Base-by-base conservation (phyloP, 2,329 filamentous ascomycete species). In the Trichoderma sp. region DNA sequence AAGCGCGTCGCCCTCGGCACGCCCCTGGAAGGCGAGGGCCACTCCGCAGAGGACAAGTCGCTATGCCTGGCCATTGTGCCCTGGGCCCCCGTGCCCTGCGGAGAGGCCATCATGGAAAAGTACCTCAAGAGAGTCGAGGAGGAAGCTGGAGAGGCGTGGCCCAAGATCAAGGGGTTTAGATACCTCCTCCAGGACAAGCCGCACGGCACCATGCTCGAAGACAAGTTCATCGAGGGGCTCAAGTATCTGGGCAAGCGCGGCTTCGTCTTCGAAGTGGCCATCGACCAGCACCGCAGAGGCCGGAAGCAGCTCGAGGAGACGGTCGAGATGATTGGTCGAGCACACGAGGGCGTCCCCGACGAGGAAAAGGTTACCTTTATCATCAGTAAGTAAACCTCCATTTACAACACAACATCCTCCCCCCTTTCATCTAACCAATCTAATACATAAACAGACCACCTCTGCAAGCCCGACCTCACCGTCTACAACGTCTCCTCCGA, bases 111-210 rank as follows among this genome's bases (percentile, higher is more conserved):
- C 0, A 81, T 98, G 78, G 83, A 87, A 73, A 81, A 82, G 74
- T 98, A 97, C 80, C 83, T 97, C 6, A 81, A 81, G 0, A 78
- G 85, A 18, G 92, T 90, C 3, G 83, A 89, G 78, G 83, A 88
- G 73, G 84, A 83, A 69, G 90, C 91, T 0, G 92, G 91, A 1
- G 84, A 86, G 56, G 86, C 88, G 18, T 96, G 90, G 90, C 76
- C 77, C 58, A 89, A 89, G 80, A 84, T 97, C 32, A 91, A 90
- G 73, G 95, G 95, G 0, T 94, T 97, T 77, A 84, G 95, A 63
- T 97, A 94, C 79, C 83, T 98, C 73, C 82, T 97, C 63, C 94
- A 97, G 83, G 90, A 93, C 80, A 92, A 93, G 81, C 89, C 89
- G 9, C 79, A 83, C 32, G 91, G 91, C 4, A 88, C 88, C 1